phyloP scores from a whole-genome alignment of 2,329 filamentous ascomycete species.

The Phialophora verrucosa region DNA sequence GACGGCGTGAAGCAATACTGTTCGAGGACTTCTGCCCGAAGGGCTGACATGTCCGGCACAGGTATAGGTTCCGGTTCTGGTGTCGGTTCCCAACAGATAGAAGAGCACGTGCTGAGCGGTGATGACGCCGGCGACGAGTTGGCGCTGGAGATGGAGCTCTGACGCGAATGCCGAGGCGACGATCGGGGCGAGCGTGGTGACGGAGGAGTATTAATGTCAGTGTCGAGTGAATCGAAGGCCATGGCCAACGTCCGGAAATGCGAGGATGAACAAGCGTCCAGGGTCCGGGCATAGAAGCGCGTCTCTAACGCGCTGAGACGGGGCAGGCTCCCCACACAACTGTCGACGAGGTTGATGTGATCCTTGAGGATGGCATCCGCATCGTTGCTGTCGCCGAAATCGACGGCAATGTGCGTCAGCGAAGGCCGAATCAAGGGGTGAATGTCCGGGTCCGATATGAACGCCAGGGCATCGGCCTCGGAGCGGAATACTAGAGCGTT shows the following conservation, averaged over 20 bases:
- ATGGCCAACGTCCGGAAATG: conserved; percentile 35
- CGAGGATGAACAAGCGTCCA: conserved; percentile 29
- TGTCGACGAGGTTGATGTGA: conserved; percentile 34
- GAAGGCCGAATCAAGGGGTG: conserved; percentile 31
- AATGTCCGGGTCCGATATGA: conserved; percentile 31
- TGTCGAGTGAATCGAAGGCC: conserved; percentile 33
- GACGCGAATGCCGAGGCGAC: conserved; percentile 27
- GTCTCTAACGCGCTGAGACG: conserved; percentile 33
- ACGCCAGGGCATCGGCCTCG: conserved; percentile 28
- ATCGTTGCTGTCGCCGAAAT: conserved; percentile 33
- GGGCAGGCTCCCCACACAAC: conserved; percentile 31
- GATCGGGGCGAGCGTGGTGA: conserved; percentile 29
- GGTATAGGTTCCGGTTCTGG: conserved; percentile 23
- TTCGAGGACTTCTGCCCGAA: conserved; percentile 33
- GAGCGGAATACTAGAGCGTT: conserved; percentile 35
- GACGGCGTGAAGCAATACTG: conserved; percentile 35
- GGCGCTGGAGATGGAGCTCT: conserved; percentile 30
- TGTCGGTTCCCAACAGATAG: conserved; percentile 11
- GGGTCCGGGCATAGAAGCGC: conserved; percentile 33
- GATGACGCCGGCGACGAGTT: conserved; percentile 15
- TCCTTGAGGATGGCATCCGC: conserved; percentile 34
- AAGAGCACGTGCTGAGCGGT: conserved; percentile 18
- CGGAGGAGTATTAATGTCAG: conserved; percentile 35
- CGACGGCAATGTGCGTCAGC: conserved; percentile 33
- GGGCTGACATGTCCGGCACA: conserved; percentile 29